phyloP scores from a whole-genome alignment of 1,284 basidiomycete species.

The Ceratobasidium sp. region DNA sequence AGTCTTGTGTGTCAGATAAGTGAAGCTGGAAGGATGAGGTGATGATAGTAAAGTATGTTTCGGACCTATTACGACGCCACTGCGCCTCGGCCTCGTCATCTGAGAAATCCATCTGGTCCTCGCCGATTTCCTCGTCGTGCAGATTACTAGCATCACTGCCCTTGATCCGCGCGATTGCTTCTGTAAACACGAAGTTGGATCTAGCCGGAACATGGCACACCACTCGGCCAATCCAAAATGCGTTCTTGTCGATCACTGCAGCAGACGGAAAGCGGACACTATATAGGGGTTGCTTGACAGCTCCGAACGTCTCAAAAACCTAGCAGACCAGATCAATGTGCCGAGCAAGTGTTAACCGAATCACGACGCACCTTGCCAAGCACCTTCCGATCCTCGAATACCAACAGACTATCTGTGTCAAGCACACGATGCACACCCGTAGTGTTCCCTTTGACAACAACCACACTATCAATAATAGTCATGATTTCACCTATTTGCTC shows the following conservation, averaged over 20 bases:
- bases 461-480: slow-evolving; percentile 76
- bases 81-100: slow-evolving; percentile 89
- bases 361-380: slow-evolving; percentile 78
- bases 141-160: slow-evolving; percentile 95
- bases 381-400: slow-evolving; percentile 86
- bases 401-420: slow-evolving; percentile 87
- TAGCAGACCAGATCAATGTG: slow-evolving; percentile 55
- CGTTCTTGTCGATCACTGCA: slow-evolving; percentile 46
- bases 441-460: slow-evolving; percentile 74
- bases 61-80: slow-evolving; percentile 45
- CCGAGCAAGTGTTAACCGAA: slow-evolving; percentile 1
- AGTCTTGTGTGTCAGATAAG: background rate
- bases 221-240: slow-evolving; percentile 30
- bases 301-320: slow-evolving; percentile 93
- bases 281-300: slow-evolving; percentile 86
- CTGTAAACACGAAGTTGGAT: slow-evolving; percentile 83
- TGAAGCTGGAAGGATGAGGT: background rate
- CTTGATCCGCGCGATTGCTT: slow-evolving; percentile 72
- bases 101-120: slow-evolving; percentile 89
- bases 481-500: slow-evolving; percentile 81
- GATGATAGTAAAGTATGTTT: background rate
- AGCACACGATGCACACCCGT: slow-evolving; percentile 68
- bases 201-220: slow-evolving; percentile 79
- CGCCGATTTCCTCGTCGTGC: slow-evolving; percentile 88
- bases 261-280: slow-evolving; percentile 69